Percentiles rank a stretch among this genome's conserved stretches.
Conservation (phyloP, 2,329 filamentous ascomycete genomes). For the Monilinia laxa region DNA sequence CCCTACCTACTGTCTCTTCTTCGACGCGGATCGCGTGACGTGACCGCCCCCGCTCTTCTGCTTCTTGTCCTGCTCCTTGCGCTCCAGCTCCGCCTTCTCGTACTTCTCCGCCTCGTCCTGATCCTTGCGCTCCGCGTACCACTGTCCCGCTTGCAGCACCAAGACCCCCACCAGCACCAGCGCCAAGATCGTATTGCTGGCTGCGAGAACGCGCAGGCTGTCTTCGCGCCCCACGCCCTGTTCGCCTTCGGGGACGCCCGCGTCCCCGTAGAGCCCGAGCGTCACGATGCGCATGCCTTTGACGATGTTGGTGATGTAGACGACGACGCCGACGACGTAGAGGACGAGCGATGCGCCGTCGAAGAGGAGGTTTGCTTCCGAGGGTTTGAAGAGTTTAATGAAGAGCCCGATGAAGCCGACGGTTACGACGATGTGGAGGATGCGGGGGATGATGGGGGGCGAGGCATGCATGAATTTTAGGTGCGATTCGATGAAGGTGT, state of each 20-base stretch:
- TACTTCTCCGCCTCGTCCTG: constrained; percentile 71
- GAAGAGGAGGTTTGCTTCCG: constrained; percentile 93
- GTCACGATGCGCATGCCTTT: constrained; percentile 87
- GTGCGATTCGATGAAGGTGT: constrained; percentile 83
- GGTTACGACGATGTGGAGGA: constrained; percentile 90
- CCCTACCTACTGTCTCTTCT: constrained; percentile 41
- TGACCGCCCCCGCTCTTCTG: constrained; percentile 23
- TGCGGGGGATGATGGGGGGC: constrained; percentile 85
- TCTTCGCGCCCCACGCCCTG: constrained; percentile 80
- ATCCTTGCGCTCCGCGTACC: constrained; percentile 97
- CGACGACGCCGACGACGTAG: constrained; percentile 81
- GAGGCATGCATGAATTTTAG: constrained; percentile 88
- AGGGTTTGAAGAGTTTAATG: constrained; percentile 90
- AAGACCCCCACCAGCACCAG: constrained; percentile 88
- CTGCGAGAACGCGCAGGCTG: constrained; percentile 83
- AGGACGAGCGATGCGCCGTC: constrained; percentile 71
- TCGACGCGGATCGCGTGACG: constrained; percentile 36
- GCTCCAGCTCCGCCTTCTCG: constrained; percentile 53
- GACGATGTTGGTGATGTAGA: constrained; percentile 95
- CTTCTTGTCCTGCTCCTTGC: constrained; percentile 45
- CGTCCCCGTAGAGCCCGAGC: constrained; percentile 55
- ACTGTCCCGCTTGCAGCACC: constrained; percentile 92
- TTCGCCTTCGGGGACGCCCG: constrained; percentile 52
- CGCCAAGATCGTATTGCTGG: constrained; percentile 94
- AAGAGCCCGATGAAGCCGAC: constrained; percentile 87